Conservation (phyloP, 768 basidiomycete species). For the Asterophora lycoperdoides region DNA sequence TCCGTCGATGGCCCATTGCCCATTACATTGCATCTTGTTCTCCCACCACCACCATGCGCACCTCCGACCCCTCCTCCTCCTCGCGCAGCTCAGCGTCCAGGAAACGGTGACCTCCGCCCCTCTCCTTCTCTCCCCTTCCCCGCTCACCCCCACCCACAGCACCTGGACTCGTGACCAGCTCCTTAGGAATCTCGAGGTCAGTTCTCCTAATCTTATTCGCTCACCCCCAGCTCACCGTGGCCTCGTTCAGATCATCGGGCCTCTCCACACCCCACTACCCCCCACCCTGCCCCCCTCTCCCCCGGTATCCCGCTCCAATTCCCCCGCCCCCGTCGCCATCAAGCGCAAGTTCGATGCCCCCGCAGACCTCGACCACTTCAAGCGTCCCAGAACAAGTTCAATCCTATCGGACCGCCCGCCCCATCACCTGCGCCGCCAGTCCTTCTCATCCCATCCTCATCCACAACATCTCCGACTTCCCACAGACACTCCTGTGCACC, state of each 20-base stretch:
- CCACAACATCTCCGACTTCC: slow-evolving; percentile 26
- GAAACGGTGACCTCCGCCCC: slow-evolving; percentile 36
- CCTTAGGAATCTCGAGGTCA: slow-evolving; percentile 44
- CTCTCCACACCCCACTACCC: slow-evolving; percentile 38
- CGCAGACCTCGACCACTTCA: slow-evolving; percentile 37
- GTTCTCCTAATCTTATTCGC: slow-evolving; percentile 4
- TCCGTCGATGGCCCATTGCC: slow-evolving; percentile 24
- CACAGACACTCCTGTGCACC: slow-evolving; percentile 18
- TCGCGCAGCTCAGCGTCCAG: slow-evolving; percentile 16
- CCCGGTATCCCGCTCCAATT: slow-evolving; percentile 44
- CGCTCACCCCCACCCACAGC: slow-evolving; percentile 27
- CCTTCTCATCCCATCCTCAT: slow-evolving; percentile 20
- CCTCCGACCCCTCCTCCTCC: slow-evolving; percentile 17
- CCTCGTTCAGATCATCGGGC: slow-evolving; percentile 35
- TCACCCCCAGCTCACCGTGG: slow-evolving; percentile 5
- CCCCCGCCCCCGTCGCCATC: slow-evolving; percentile 35
- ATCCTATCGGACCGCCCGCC: slow-evolving; percentile 21
- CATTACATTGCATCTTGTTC: slow-evolving; percentile 31
- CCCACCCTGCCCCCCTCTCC: slow-evolving; percentile 48
- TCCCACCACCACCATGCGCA: slow-evolving; percentile 39
- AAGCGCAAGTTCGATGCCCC: slow-evolving; percentile 46
- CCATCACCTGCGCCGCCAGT: slow-evolving; percentile 19
- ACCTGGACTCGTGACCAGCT: slow-evolving; percentile 49
- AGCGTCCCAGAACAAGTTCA: slow-evolving; percentile 41
- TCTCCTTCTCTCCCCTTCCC: slow-evolving; percentile 11